Base-by-base conservation (phyloP, 352 stramenopile genomes). In the Peronospora destructor region DNA sequence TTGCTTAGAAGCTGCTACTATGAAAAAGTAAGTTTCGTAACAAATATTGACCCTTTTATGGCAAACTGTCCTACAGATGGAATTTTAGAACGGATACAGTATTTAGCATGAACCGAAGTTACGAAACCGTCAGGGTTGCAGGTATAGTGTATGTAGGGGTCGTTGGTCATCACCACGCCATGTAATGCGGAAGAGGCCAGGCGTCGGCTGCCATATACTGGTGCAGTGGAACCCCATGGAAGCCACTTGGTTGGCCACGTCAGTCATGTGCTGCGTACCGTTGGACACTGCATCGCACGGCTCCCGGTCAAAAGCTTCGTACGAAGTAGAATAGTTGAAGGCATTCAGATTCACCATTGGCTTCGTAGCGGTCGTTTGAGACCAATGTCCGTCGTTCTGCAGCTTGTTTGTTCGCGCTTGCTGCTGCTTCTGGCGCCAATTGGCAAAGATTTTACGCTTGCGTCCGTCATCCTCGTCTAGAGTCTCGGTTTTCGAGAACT, bases 251-350 rank as follows among this genome's bases (percentile, higher is more conserved):
- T 23, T 50, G 7, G 30, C 56, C 38, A 59, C 49, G 1, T 55
- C 13, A 6, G 30, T 32, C 49, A 59, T 55, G 11, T 39, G 38
- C 35, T 55, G 52, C 26, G 23, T 21, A n/a, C 47, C 33, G 10
- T 38, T n/a, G 7, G 61, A 13, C 10, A 35, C 12, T 34, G 23
- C 38, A 55, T 16, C 23, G 35, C 29, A 29, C 40, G 30, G 10
- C 26, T 36, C 9, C 23, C 53, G 49, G n/a, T 50, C 21, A 30
- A 80, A 76, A 19, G 50, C 47, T 41, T 77, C 59, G 11, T 58
- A 62, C 6, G 61, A 68, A 36, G 49, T 28, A 7, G 40, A 45
- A 30, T 69, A 73, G 59, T 75, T 58, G 36, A 81, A 77, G 9
- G 70, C 64, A 45, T 73, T 68, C 21, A 73, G 63, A 2, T 37